Evolutionary conservation across 345 rosid genomes (phyloP), one percentile per base, ranked within the genome.

Genomic region (Pelargonium nanum): DNA sequence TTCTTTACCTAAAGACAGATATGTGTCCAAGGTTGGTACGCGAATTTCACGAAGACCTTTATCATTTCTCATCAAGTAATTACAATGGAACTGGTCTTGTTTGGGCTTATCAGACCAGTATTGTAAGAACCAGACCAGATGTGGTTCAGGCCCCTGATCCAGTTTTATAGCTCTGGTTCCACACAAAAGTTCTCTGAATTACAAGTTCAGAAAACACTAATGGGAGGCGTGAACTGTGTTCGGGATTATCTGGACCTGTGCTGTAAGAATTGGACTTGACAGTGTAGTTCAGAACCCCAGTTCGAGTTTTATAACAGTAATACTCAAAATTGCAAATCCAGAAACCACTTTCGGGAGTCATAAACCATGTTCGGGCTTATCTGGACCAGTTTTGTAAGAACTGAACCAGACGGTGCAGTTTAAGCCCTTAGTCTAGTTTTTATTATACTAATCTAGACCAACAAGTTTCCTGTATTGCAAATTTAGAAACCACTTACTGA

Each of bases 401-500:
- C 40, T 30, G 40, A 12, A 30, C 6, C 15, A 48, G 53, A 17
- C 53, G 15, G 19, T 48, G 53, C 53, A 48, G 19, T 48, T 48
- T 12, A 6, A 17, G 20, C 53, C 19, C 20, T 4, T 48, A 17
- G n/a, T 8, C 53, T 48, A 17, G 4, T 48, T 17, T 0, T 48
- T n/a, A 4, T 13, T 19, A 52, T 17, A n/a, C 45, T 22, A 19
- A 22, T 6, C 4, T 19, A 45, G n/a, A 65, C 26, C 6, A 45
- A 40, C 24, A 25, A 22, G 48, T 45, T 48, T 54, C n/a, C 32
- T 48, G 22, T 24, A 58, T 21, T 8, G 56, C 21, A 22, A 59
- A 44, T 19, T 56, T 22, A 52, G 57, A 65, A 61, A 56, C 60
- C 52, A 81, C 85, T 85, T 80, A 93, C 99, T 40, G 99, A 93